Evolutionary conservation across 1,139 yeast genomes (phyloP), one percentile per base, ranked within the genome.

Genomic region (Suhomyces maxii): DNA sequence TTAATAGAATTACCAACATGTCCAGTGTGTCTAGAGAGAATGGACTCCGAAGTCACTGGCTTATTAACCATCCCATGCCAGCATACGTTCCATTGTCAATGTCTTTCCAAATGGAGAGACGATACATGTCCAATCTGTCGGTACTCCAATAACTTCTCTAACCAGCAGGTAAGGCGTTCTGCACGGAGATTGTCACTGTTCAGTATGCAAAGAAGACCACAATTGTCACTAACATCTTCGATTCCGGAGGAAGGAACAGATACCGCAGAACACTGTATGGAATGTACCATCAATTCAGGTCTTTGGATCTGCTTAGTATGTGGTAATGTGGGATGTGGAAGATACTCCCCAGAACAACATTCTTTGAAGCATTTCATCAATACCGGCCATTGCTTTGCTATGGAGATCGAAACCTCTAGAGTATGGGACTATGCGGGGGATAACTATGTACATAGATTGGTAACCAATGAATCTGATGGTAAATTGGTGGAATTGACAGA

Each of bases 381-480:
- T 12, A 84, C 96, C 0, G 86, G 88, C 3, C 98, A 91, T 64
- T 88, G 96, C 59, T 91, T 89, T 68, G 88, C 97, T 0, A 89
- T 91, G 97, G 97, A 90, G 61, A 72, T 87, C 39, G 71, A 75
- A 13, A 82, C 96, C 0, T 95, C 91, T 50, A 71, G 98, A 41
- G 96, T 91, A 2, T 91, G 98, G 98, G 97, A 91, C 63, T 91
- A 91, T 63, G 91, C 93, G 0, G 93, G 93, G 1, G 97, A 91
- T 61, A 84, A 83, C 52, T 91, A 90, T 63, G 97, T 91, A 6
- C 98, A 91, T 66, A 70, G 97, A 43, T 68, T 91, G 39, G 78
- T 91, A 3, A 89, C 91, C 50, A 89, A 89, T 64, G 93, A 89
- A 58, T 75, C 85, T 0, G 96, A 89, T 62, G 96, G 96, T 0